Evolutionary conservation across 2,329 filamentous ascomycete genomes (phyloP).

Genomic region (Periglandula ipomoeae): DNA sequence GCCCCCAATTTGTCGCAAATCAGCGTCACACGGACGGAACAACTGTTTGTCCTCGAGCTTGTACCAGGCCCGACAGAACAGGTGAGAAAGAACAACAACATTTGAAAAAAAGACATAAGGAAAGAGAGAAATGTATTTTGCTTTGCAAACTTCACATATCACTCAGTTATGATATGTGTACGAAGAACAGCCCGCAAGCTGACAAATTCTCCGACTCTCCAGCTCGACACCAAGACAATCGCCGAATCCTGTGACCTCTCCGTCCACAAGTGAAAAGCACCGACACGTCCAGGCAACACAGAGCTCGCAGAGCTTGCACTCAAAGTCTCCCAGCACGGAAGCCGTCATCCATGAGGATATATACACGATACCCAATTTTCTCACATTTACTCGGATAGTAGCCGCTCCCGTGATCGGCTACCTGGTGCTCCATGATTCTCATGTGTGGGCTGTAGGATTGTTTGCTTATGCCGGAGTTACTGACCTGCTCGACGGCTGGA

Average conservation of each 20-base stretch:
- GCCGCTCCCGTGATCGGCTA: conserved; percentile 83
- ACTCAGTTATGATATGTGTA: neutral
- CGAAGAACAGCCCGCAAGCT: neutral
- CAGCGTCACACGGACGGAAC: neutral
- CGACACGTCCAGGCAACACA: too few relatives aligned
- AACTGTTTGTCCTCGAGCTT: neutral
- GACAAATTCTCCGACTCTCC: neutral
- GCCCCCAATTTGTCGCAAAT: neutral
- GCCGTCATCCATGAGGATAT: conserved; percentile 67
- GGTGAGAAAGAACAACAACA: neutral
- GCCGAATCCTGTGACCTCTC: neutral
- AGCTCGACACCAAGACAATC: neutral
- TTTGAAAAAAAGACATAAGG: neutral
- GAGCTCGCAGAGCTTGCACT: too few relatives aligned
- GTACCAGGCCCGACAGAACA: neutral
- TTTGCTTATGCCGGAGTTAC: conserved; percentile 89
- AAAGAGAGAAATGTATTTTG: too few relatives aligned
- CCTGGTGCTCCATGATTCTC: conserved; percentile 73
- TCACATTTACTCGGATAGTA: conserved; percentile 78
- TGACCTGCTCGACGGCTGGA: conserved; percentile 88
- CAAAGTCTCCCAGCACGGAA: neutral
- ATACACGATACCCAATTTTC: conserved; percentile 89
- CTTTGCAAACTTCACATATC: too few relatives aligned
- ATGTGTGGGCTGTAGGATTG: conserved; percentile 70
- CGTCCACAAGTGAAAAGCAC: neutral